Conservation (phyloP, 371 early-diverging fungal genomes). For the Paraphysoderma sedebokerense region DNA sequence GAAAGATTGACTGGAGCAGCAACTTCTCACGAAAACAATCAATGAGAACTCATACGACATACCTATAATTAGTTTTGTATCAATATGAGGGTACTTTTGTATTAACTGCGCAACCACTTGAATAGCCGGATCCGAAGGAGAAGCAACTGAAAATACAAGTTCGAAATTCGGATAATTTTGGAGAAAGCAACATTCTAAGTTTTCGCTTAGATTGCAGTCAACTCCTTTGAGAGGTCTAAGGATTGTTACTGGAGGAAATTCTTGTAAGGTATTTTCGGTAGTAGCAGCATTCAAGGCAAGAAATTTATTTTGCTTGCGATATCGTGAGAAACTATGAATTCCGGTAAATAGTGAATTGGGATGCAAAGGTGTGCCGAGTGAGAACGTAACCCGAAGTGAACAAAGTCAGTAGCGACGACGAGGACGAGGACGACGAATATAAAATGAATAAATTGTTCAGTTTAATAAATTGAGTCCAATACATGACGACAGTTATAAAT, state of each 20-base stretch:
- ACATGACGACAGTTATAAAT: too few relatives aligned
- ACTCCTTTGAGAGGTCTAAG: constrained; percentile 82
- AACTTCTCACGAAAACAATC: constrained; percentile 3
- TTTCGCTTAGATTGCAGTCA: constrained; percentile 58
- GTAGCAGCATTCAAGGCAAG: too few relatives aligned
- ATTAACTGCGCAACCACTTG: constrained; percentile 47
- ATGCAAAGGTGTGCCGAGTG: too few relatives aligned
- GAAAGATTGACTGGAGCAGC: neutral
- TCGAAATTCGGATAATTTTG: constrained; percentile 72
- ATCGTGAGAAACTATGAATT: too few relatives aligned
- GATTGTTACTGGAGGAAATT: constrained; percentile 35
- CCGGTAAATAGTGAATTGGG: too few relatives aligned
- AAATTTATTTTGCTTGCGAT: too few relatives aligned
- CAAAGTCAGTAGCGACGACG: too few relatives aligned
- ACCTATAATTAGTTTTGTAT: constrained; percentile 60
- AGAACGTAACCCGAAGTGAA: too few relatives aligned
- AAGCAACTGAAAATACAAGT: constrained; percentile 69
- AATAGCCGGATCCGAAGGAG: constrained; percentile 54
- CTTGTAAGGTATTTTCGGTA: too few relatives aligned
- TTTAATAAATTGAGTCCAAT: too few relatives aligned
- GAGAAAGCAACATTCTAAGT: constrained; percentile 58
- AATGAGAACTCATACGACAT: constrained; percentile 1
- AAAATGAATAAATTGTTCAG: too few relatives aligned
- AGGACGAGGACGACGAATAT: too few relatives aligned
- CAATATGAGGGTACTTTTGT: constrained; percentile 41